phyloP scores from a whole-genome alignment of 345 rosid genomes.

The Turritis glabra region DNA sequence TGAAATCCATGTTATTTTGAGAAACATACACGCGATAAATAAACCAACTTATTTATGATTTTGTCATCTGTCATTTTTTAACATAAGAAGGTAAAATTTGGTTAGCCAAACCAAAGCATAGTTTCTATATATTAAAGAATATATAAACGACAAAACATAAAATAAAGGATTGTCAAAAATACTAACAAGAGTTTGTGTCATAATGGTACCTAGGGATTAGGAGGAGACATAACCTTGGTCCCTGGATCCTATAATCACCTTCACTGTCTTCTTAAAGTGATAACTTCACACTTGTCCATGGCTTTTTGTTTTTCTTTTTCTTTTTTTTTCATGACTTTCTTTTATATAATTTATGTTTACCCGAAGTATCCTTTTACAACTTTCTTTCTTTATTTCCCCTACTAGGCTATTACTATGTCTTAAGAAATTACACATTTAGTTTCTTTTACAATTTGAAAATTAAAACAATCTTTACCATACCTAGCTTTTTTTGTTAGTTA shows the following conservation, averaged over 20 bases:
- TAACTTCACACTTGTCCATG: constrained; percentile 46
- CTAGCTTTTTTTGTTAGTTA: not conserved
- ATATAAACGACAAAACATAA: not conserved
- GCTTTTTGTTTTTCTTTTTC: too few relatives aligned
- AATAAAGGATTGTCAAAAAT: not conserved
- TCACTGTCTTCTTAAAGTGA: constrained; percentile 48
- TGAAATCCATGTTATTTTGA: not conserved
- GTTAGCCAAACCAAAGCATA: not conserved
- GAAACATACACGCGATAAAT: too few relatives aligned
- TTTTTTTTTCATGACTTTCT: too few relatives aligned
- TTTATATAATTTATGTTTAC: constrained; percentile 20
- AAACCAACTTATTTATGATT: not conserved
- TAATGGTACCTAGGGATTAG: constrained; percentile 42
- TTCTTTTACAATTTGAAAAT: not conserved
- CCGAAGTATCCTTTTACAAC: not conserved
- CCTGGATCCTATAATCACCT: constrained; percentile 37
- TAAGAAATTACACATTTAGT: not conserved
- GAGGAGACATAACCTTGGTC: constrained; percentile 35
- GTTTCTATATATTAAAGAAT: not conserved
- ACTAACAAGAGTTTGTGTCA: constrained; percentile 5
- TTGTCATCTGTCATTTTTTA: not conserved
- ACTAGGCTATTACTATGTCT: not conserved
- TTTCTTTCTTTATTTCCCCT: not conserved
- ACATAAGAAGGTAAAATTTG: not conserved
- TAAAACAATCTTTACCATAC: not conserved